Conservation (phyloP, 1,139 yeast species). For the Pichia sp. region DNA sequence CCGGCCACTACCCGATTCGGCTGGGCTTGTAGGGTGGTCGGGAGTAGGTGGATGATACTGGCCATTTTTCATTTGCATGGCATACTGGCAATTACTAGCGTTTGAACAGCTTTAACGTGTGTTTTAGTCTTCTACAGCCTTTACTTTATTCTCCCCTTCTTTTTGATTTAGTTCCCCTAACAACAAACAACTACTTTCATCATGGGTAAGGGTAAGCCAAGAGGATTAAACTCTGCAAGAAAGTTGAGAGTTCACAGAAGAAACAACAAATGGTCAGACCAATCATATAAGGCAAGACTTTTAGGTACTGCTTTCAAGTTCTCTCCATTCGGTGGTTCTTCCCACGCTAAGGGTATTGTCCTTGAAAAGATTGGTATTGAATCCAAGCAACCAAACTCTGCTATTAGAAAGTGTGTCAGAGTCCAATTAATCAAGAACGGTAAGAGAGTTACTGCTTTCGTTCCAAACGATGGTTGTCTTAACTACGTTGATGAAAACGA, state of each 20-base stretch:
- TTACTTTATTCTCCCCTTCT: not conserved
- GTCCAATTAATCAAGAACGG: conserved; percentile 99
- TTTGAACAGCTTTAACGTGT: too few species aligned
- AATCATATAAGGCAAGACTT: conserved; percentile 95
- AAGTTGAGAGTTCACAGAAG: conserved; percentile 99
- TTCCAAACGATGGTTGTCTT: conserved; percentile 99
- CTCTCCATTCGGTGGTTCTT: conserved; percentile 99
- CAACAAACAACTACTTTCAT: conserved; percentile 8
- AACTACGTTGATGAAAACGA: conserved; percentile 99
- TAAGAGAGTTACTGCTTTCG: conserved; percentile 99
- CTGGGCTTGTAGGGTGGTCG: too few species aligned
- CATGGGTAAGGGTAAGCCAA: conserved; percentile 70
- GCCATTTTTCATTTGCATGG: too few species aligned
- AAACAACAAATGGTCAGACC: conserved; percentile 99
- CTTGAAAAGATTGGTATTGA: conserved; percentile 99
- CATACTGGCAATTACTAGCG: too few species aligned
- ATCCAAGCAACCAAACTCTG: conserved; percentile 99
- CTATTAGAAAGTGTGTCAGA: conserved; percentile 99
- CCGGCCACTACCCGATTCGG: too few species aligned
- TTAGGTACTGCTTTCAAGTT: conserved; percentile 99
- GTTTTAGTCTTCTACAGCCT: too few species aligned
- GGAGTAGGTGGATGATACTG: too few species aligned
- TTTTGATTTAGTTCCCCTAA: not conserved
- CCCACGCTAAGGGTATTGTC: conserved; percentile 99
- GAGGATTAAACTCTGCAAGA: conserved; percentile 99